Evolutionary conservation across 2,329 filamentous ascomycete species (phyloP).

Genomic region (Cercospora sp.): DNA sequence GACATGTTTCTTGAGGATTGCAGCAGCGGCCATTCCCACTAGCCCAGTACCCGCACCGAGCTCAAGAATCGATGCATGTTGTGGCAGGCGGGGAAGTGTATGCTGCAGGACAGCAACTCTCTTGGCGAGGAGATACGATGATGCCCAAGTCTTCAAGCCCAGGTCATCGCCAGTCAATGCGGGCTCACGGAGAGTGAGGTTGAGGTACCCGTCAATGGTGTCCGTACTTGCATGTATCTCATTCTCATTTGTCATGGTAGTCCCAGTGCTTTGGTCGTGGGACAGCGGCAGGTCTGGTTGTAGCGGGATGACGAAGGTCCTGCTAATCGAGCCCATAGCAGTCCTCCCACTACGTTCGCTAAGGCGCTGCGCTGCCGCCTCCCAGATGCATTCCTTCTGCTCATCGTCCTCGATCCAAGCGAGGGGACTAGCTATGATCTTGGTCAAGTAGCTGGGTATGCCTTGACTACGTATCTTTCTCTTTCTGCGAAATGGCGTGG

Average conservation of each 20-base stretch:
- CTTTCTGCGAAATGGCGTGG: conserved; percentile 30
- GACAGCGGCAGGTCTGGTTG: conserved; percentile 13
- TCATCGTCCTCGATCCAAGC: conserved; percentile 69
- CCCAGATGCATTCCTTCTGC: conserved; percentile 70
- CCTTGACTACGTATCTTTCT: conserved; percentile 52
- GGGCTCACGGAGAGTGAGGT: conserved; percentile 78
- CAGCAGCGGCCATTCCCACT: conserved; percentile 82
- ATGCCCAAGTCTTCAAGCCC: conserved; percentile 94
- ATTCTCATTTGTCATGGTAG: conserved; percentile 13
- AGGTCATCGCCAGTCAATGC: conserved; percentile 84
- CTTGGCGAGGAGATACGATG: conserved; percentile 79
- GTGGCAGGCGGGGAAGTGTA: conserved; percentile 21
- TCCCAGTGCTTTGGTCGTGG: conserved; percentile 22
- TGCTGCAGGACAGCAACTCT: conserved; percentile 55
- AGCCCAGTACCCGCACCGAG: conserved; percentile 88
- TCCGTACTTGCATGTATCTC: not conserved
- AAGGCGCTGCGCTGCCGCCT: conserved; percentile 74
- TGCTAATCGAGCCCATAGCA: conserved; percentile 64
- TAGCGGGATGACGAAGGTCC: conserved; percentile 58
- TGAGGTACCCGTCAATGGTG: conserved; percentile 47
- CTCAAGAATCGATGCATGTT: conserved; percentile 59
- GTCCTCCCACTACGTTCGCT: conserved; percentile 81
- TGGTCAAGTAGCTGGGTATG: conserved; percentile 66
- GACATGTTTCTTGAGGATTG: conserved; percentile 66
- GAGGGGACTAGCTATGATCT: conserved; percentile 67